A percentile compares a stretch with the other conserved stretches of the same genome.
These are phyloP conservation scores for Nakazawaea molendinolei DNA, from an alignment of 805 yeast species.

Conservation along the genomic window DNA sequence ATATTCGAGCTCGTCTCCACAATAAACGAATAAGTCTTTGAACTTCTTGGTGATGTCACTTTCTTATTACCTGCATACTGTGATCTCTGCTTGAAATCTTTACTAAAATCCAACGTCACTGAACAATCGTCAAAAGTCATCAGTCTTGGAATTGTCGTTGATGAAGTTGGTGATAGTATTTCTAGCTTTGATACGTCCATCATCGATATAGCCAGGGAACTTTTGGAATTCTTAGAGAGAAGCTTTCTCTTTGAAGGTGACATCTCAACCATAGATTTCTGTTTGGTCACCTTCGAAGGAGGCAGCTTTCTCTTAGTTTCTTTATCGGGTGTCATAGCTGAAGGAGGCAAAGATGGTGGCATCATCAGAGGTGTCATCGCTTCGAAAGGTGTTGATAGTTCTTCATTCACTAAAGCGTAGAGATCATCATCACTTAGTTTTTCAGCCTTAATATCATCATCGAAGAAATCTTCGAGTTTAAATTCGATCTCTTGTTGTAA, in stretches of 20 bases:
- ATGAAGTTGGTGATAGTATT: background rate
- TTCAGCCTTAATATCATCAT: background rate
- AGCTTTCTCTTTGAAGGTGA: too few species aligned
- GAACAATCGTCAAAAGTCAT: slow-evolving; percentile 6
- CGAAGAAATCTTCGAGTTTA: background rate
- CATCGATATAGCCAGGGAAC: too few species aligned
- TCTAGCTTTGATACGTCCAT: too few species aligned
- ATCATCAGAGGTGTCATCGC: too few species aligned
- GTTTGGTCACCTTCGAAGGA: too few species aligned
- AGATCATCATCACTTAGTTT: background rate
- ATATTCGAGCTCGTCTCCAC: slow-evolving; percentile 1
- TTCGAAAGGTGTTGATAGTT: slow-evolving; percentile 1
- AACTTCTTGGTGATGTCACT: background rate
- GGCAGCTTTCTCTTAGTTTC: too few species aligned
- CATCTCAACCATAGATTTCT: too few species aligned
- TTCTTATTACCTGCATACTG: too few species aligned
- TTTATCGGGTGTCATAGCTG: too few species aligned
- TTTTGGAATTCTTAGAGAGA: too few species aligned
- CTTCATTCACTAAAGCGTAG: background rate
- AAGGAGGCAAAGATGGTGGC: too few species aligned
- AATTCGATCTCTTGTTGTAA: background rate
- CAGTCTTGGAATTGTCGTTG: slow-evolving; percentile 3
- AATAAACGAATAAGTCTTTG: background rate
- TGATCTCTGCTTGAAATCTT: background rate
- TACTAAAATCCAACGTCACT: slow-evolving; percentile 1